These are phyloP conservation scores for Microthlaspi erraticum DNA, from an alignment of 345 rosid genomes.

Conservation along the genomic window DNA sequence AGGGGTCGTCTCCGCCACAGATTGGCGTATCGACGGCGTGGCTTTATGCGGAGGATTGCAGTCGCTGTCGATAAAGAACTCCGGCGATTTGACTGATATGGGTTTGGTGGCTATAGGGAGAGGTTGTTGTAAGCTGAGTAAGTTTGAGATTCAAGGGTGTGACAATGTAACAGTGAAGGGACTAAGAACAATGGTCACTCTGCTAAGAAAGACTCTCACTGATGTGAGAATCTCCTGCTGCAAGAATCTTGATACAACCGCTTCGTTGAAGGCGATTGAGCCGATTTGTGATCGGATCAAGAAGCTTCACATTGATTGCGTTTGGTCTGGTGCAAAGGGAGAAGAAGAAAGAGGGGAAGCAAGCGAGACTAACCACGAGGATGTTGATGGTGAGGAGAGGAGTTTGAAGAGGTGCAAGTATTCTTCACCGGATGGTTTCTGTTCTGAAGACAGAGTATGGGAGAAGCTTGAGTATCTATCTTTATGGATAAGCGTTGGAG, in stretches of 20 bases:
- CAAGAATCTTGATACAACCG: slow-evolving; percentile 57
- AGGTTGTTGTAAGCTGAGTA: slow-evolving; percentile 65
- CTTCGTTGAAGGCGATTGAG: slow-evolving; percentile 68
- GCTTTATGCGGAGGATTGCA: slow-evolving; percentile 68
- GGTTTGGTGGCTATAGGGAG: slow-evolving; percentile 77
- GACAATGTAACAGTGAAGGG: slow-evolving; percentile 73
- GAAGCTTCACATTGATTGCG: slow-evolving; percentile 80
- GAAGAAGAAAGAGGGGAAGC: slow-evolving; percentile 26
- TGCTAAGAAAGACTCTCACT: slow-evolving; percentile 55
- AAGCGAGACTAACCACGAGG: slow-evolving; percentile 10
- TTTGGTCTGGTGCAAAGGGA: slow-evolving; percentile 63
- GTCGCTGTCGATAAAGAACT: slow-evolving; percentile 68
- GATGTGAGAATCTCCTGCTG: slow-evolving; percentile 78
- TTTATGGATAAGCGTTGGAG: slow-evolving; percentile 78
- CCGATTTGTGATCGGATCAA: slow-evolving; percentile 63
- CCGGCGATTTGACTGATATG: slow-evolving; percentile 74
- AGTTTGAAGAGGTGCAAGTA: slow-evolving; percentile 58
- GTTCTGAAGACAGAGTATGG: slow-evolving; percentile 61
- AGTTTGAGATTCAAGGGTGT: slow-evolving; percentile 86
- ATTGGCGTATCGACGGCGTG: slow-evolving; percentile 69
- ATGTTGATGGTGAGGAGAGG: slow-evolving; percentile 35
- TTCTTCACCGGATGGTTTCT: slow-evolving; percentile 49
- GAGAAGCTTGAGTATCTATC: slow-evolving; percentile 68
- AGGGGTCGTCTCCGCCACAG: slow-evolving; percentile 66
- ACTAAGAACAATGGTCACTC: slow-evolving; percentile 61